Conservation (phyloP, 2,329 filamentous ascomycete species). For the Aspergillus puulaauensis region DNA sequence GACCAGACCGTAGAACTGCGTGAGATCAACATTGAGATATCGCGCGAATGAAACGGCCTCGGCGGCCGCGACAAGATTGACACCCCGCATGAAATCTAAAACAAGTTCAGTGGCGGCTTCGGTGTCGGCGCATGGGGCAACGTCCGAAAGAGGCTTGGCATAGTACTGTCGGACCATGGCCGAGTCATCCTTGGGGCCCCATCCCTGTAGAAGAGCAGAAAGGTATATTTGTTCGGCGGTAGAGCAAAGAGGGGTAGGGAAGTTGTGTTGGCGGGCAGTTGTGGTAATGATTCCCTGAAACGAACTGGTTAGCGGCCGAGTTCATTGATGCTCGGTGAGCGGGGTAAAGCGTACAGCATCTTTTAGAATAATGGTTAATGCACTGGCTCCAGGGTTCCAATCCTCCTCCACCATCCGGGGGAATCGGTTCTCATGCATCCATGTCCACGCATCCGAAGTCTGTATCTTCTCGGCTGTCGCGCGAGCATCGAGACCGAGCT, state of each 20-base stretch:
- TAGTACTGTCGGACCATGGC: constrained; percentile 57
- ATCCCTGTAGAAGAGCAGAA: constrained; percentile 58
- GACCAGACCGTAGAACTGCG: constrained; percentile 48
- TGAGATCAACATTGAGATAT: constrained; percentile 45
- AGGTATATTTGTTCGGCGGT: constrained; percentile 67
- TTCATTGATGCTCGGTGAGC: too few relatives aligned
- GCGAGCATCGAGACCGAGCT: constrained; percentile 53
- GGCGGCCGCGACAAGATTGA: constrained; percentile 50
- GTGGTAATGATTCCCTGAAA: constrained; percentile 63
- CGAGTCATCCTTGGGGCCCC: constrained; percentile 55
- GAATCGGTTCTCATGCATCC: constrained; percentile 62
- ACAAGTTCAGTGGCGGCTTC: constrained; percentile 41
- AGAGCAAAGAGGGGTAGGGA: constrained; percentile 61
- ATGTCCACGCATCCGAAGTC: constrained; percentile 54
- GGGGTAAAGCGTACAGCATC: constrained; percentile 43
- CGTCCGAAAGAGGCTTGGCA: constrained; percentile 40
- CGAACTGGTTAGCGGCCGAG: background rate
- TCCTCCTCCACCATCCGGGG: constrained; percentile 55
- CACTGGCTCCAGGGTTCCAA: constrained; percentile 58
- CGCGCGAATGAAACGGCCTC: constrained; percentile 51
- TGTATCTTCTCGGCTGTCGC: constrained; percentile 47
- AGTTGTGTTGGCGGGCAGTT: constrained; percentile 58
- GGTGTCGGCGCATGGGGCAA: constrained; percentile 32
- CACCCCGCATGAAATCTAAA: constrained; percentile 45
- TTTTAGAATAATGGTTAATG: constrained; percentile 61